phyloP scores from a whole-genome alignment of 371 early-diverging fungal species.

The Gilbertella persicaria region DNA sequence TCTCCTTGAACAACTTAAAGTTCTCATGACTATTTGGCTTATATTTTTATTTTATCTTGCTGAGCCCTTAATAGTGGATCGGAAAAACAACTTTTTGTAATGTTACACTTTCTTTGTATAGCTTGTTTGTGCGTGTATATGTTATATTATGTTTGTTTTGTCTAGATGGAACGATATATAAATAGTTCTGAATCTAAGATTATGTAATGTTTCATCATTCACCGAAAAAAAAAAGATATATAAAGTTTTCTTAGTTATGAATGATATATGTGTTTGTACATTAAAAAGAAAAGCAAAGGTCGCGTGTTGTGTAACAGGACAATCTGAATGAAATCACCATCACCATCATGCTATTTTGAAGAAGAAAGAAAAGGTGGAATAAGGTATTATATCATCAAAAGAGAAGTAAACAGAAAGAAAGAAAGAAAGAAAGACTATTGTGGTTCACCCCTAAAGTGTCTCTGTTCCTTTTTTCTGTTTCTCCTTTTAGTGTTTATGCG shows the following conservation, averaged over 20 bases:
- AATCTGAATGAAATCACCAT: constrained; percentile 11
- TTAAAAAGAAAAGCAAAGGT: constrained; percentile 8
- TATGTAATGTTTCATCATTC: not conserved
- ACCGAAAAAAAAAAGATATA: not conserved
- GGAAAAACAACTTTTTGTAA: not conserved
- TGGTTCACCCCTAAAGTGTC: constrained; percentile 9
- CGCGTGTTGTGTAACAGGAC: constrained; percentile 20
- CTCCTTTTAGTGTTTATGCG: constrained; percentile 19
- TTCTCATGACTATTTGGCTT: not conserved
- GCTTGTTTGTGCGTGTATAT: not conserved
- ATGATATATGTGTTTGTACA: too few relatives aligned
- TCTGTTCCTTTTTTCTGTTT: not conserved
- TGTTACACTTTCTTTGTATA: not conserved
- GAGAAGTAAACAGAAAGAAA: not conserved
- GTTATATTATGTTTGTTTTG: not conserved
- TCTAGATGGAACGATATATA: not conserved
- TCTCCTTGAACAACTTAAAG: not conserved
- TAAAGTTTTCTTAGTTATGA: too few relatives aligned
- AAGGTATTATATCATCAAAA: not conserved
- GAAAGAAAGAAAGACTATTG: too few relatives aligned
- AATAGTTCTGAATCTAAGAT: not conserved
- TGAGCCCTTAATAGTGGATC: too few relatives aligned
- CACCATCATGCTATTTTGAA: constrained; percentile 4
- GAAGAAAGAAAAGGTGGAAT: too few relatives aligned
- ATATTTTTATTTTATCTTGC: too few relatives aligned